A percentile compares a stretch with the other conserved stretches of the same genome.
Conservation (phyloP, 2,329 filamentous ascomycete genomes). For the Hymenoscyphus fraxineus region DNA sequence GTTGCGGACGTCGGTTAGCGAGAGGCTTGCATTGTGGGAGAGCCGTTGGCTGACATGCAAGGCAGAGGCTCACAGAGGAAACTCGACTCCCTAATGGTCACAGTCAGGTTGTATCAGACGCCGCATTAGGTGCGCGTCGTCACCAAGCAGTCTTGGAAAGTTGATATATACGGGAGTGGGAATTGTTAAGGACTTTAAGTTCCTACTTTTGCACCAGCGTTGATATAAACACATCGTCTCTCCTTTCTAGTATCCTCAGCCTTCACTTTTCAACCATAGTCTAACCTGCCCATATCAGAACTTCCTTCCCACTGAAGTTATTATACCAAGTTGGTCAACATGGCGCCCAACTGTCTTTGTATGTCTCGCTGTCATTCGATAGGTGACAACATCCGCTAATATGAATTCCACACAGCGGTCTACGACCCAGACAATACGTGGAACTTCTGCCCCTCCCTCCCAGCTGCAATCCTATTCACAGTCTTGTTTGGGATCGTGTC, state of each 20-base stretch:
- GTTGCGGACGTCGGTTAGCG: slow-evolving; percentile 2
- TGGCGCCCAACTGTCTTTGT: slow-evolving; percentile 6
- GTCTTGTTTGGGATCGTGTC: slow-evolving; percentile 34
- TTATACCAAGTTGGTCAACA: background rate
- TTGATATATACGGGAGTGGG: background rate
- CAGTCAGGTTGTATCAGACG: background rate
- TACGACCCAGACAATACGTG: slow-evolving; percentile 21
- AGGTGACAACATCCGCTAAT: background rate
- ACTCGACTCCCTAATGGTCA: background rate
- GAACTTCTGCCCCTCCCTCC: slow-evolving; percentile 36
- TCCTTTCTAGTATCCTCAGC: background rate
- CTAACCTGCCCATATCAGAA: background rate
- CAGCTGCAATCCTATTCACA: slow-evolving; percentile 35
- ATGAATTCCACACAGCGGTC: background rate
- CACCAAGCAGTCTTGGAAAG: background rate
- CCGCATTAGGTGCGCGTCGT: background rate
- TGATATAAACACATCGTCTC: background rate
- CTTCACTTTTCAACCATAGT: background rate
- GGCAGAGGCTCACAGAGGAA: background rate
- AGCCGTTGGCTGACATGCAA: background rate
- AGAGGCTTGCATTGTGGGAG: background rate
- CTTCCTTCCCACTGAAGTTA: background rate
- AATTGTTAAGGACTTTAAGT: background rate
- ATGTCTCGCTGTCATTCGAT: background rate
- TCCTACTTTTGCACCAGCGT: background rate